Base-by-base conservation (phyloP, 2,329 filamentous ascomycete species). In the Colletotrichum scovillei region DNA sequence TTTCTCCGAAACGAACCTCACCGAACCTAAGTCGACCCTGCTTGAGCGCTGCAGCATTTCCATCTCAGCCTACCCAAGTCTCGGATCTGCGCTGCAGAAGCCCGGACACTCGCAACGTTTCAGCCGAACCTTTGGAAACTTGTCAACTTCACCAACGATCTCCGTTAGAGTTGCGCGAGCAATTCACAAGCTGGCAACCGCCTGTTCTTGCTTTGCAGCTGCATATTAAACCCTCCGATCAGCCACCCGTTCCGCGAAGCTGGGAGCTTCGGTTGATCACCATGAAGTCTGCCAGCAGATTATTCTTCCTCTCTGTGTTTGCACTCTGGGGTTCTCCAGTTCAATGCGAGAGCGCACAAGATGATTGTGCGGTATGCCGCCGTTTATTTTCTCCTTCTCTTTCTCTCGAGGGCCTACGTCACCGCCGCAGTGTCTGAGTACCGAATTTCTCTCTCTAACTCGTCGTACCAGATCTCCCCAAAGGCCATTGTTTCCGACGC, bases 401-500 rank as follows among this genome's bases (percentile, higher is more conserved):
- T 73, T 72, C 74, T 57, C 38, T 69, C 52, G 46, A 62, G 67
- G 72, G 63, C 72, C 69, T 42, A 58, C 75, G 63, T 75, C 77
- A 66, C 56, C 55, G 57, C 69, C 66, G 52, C 76, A 67, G 66
- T 74, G 64, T 64, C 73, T 42, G 52, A 75, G 38, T 75, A 73
- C 71, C 76, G 76, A 58, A 76, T 77, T n/a, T 59, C 76, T 60
- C n/a, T 78, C 72, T 83, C 85, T 88, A 83, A 88, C 80, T 74
- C 75, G 69, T 72, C 76, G 57, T 78, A 79, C 75, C 87, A 98
- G 95, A 94, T 98, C 78, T 95, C 97, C 55, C 94, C 95, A 22
- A 92, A 92, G 77, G 91, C 95, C 74, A 97, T 97, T 79, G 95
- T 99, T 49, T 94, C 93, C 56, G 97, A 99, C 82, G 95, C 97